Evolutionary conservation across 2,329 filamentous ascomycete species (phyloP), one percentile per base, ranked within the genome.

Genomic region (Aspergillus sp.): DNA sequence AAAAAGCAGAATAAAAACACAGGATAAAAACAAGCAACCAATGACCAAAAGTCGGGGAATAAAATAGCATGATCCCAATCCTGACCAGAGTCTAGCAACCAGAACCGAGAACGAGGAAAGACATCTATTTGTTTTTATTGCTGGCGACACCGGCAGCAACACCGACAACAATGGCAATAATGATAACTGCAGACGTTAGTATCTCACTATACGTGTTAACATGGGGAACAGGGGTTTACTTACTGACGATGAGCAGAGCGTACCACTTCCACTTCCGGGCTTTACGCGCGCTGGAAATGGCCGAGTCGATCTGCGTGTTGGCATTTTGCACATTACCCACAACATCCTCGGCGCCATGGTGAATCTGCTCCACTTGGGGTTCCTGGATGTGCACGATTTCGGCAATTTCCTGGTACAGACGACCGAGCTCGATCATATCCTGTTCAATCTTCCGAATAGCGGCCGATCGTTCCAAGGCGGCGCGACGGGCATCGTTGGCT

Each of bases 181-280:
- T 79, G 51, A 79, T 63, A 47, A 79, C 77, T 80, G 47, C 20
- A 42, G 43, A 39, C 27, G 45, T 54, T 57, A 53, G 53, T 22
- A 22, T 22, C 20, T 22, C 5, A 22, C 5, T 19, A 19, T 19
- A 19, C 17, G 17, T 19, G 17, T 22, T 22, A 22, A 22, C 20
- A 4, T 4, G 20, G 20, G 20, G 20, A 22, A 5, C 20, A 22
- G 20, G 20, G 20, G 2, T 55, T 47, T 57, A 81, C 79, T 71
- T 65, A 78, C 74, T 73, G 59, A 77, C 73, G 62, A 96, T 88
- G 61, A 85, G 83, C 58, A 95, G 73, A 76, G 90, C 95, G 67
- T 87, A 90, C 90, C 90, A 96, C 86, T 96, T 96, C 89, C 94
- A 95, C 74, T 83, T 88, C 58, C 88, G 80, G 44, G 86, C 88